Base-by-base conservation (phyloP, 2,329 filamentous ascomycete species). In the Cladorrhinum sp. region DNA sequence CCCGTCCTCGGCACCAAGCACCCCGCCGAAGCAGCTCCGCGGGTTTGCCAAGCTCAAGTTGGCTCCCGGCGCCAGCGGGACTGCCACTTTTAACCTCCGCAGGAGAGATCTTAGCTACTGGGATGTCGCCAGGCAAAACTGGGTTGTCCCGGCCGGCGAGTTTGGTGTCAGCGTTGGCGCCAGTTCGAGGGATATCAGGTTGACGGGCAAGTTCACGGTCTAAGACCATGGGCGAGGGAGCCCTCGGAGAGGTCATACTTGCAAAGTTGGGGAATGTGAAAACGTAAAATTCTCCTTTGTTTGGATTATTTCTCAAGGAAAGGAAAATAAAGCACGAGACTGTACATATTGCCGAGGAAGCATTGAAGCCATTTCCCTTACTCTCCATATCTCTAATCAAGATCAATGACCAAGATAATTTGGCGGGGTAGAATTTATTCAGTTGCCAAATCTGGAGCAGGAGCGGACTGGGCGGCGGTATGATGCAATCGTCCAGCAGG, bases 61-160 rank as follows among this genome's bases (percentile, higher is more conserved):
- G 18, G 74, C 73, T 3, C 70, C 78, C 0, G 82, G 80, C 1
- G 77, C 80, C 58, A 78, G 73, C 2, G 72, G 76, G 36, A 80
- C 73, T 1, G 79, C 84, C 2, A 76, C 71, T 0, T 82, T 90
- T 65, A 73, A 76, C 14, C 69, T 90, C 30, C 81, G 78, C 36
- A 77, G 84, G 46, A 80, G 84, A 55, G 87, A 90, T 70, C 64
- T 90, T 42, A 87, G 84, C 66, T 82, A 86, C 60, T 90, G 87
- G 87, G 83, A 89, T 70, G 74, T 79, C 0, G 72, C 73, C 0
- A 66, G 71, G 42, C 84, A 89, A 73, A 79, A 86, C 57, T 92
- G 88, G 88, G 67, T 79, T 2, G 70, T 84, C 51, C 80, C 82
- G 5, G 67, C 68, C 16, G 79, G 79, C 0, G 72, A 67, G 14